Base-by-base conservation (phyloP, 2,329 filamentous ascomycete genomes). In the Colletotrichum cuscutae region DNA sequence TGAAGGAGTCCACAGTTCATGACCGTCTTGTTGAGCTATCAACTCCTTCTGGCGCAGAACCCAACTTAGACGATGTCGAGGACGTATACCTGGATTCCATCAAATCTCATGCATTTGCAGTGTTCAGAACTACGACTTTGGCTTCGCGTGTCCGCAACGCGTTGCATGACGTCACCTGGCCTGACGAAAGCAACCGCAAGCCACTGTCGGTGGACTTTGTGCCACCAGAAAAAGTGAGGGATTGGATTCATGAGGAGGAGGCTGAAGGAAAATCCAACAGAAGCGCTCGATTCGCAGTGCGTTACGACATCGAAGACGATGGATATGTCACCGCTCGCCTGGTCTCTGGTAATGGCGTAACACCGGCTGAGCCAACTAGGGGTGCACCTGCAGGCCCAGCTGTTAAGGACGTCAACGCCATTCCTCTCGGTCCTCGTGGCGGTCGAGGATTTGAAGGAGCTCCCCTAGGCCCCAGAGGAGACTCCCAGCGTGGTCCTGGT, bases 131-230 rank as follows among this genome's bases (percentile, higher is more conserved):
- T 58, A 85, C 91, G 11, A 86, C 91, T 3, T 92, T 93, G 4
- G 97, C 97, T 4, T 91, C 92, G 0, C 89, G 94, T 26, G 95
- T 94, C 9, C 93, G 96, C 61, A 88, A 90, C 11, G 89, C 89
- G 2, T 86, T 98, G 2, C 96, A 99, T 82, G 90, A 91, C 71
- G 89, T 89, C 26, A 89, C 95, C 46, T 98, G 95, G 94, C 96
- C 96, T 1, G 90, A 95, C 71, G 96, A 98, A 83, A 91, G 92
- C 71, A 94, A 92, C 76, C 89, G 97, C 37, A 97, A 97, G 80
- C 88, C 91, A 1, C 87, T 98, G 1, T 97, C 93, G 89, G 94
- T 94, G 4, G 97, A 99, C 80, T 98, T 97, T 80, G 88, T 98
- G 24, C 96, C 96, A 0, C 89, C 93, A 22, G 91, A 94, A 30